phyloP scores from a whole-genome alignment of 164 flowering plant species.

The Houttuynia cordata region DNA sequence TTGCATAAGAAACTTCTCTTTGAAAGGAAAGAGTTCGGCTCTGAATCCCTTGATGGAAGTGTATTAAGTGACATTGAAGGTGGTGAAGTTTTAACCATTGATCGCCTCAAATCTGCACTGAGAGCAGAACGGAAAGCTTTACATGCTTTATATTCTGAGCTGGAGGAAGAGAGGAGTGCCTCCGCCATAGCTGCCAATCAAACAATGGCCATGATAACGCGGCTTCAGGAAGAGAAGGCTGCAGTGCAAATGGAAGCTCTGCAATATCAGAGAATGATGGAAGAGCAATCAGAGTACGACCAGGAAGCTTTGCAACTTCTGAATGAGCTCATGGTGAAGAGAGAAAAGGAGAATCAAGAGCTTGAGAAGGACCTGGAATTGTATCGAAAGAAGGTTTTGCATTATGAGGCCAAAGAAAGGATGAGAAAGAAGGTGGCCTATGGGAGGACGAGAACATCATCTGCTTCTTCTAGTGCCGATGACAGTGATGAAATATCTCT shows the following conservation, averaged over 20 bases:
- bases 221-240: constrained; percentile 95
- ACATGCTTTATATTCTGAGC: constrained; percentile 51
- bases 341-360: constrained; percentile 79
- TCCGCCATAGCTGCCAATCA: constrained; percentile 77
- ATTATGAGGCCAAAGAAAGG: constrained; percentile 42
- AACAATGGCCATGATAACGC: constrained; percentile 93
- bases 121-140: constrained; percentile 49
- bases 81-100: constrained; percentile 34
- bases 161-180: constrained; percentile 90
- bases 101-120: constrained; percentile 43
- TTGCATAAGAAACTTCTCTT: constrained; percentile 33
- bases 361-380: constrained; percentile 56
- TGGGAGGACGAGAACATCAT: constrained; percentile 35
- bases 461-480: constrained; percentile 45
- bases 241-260: constrained; percentile 88
- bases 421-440: constrained; percentile 31
- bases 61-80: constrained; percentile 42
- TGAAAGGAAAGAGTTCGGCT: constrained; percentile 37
- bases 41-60: constrained; percentile 60
- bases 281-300: constrained; percentile 87
- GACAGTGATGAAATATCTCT: constrained; percentile 60
- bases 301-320: constrained; percentile 76
- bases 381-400: constrained; percentile 33
- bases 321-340: constrained; percentile 74
- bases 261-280: constrained; percentile 96